Base-by-base conservation (phyloP, 495 filamentous ascomycete genomes). In the Aspergillus asperescens region DNA sequence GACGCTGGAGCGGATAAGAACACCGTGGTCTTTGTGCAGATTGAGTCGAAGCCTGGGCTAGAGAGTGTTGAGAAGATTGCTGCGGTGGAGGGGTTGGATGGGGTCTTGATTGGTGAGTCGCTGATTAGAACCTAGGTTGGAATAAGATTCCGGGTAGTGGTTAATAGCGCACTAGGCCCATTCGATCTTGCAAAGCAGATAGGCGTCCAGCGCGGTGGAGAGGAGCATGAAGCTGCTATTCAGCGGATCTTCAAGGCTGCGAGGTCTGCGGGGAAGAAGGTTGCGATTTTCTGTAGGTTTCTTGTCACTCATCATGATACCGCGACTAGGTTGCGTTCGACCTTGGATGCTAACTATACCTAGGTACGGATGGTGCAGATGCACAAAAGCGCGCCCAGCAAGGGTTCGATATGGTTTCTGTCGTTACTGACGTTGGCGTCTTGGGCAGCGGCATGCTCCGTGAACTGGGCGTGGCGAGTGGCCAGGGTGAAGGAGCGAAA, bases 331-430 rank as follows among this genome's bases (percentile, higher is more conserved):
- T 34, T 20, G 23, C 25, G 10, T 37, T 4, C 13, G 29, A 31
- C n/a, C 1, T n/a, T 18, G 8, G 7, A 32, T 51, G 3, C 50
- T 58, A 43, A 48, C 50, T 9, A 10, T 4, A 1, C 5, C 25
- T 19, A 73, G 70, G 70, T 42, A 81, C 80, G 1, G 73, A 72
- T 40, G 85, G 83, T 0, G 75, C 79, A 55, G 82, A 89, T 61
- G 81, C 86, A 5, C 78, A 71, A 52, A 52, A 62, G 27, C 89
- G 80, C 59, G 80, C 77, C 0, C 77, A 88, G 16, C 76, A 77
- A 56, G 88, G 88, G 3, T 93, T 89, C 51, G 75, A 90, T 60
- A 90, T 93, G 87, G 76, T 90, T 35, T 83, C 77, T 54, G 76
- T 80, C 0, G 78, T 73, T 5, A 81, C 81, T 4, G 85, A 88